Evolutionary conservation across 345 rosid genomes (phyloP).

Genomic region (Durio zibethinus): DNA sequence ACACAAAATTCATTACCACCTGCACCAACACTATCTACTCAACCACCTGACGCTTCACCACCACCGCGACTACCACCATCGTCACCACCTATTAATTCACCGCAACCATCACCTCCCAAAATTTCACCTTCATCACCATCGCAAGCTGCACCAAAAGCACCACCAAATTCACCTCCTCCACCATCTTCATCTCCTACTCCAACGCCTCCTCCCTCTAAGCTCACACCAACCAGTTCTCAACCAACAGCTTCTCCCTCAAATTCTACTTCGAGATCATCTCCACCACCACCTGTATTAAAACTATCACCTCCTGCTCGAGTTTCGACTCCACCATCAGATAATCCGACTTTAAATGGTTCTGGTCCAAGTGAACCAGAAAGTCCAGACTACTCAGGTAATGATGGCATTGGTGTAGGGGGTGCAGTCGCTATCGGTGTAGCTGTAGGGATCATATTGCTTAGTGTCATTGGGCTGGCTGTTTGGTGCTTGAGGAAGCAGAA

Average conservation of each 20-base stretch:
- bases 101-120: slow-evolving; percentile 24
- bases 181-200: slow-evolving; percentile 22
- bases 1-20: slow-evolving; percentile 20
- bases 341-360: slow-evolving; percentile 25
- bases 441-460: slow-evolving; percentile 49
- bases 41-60: slow-evolving; percentile 23
- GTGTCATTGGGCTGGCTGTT: slow-evolving; percentile 48
- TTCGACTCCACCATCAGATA: slow-evolving; percentile 25
- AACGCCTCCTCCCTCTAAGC: slow-evolving; percentile 34
- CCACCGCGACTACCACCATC: slow-evolving; percentile 21
- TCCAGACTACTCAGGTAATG: slow-evolving; percentile 25
- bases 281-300: slow-evolving; percentile 36
- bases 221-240: slow-evolving; percentile 29
- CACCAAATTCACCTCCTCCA: slow-evolving; percentile 30
- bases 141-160: slow-evolving; percentile 28
- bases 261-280: slow-evolving; percentile 31
- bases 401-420: slow-evolving; percentile 39
- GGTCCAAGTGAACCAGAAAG: slow-evolving; percentile 32
- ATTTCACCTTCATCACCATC: slow-evolving; percentile 22
- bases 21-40: slow-evolving; percentile 31
- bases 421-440: slow-evolving; percentile 50
- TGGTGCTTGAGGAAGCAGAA: slow-evolving; percentile 63
- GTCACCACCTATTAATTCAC: slow-evolving; percentile 23
- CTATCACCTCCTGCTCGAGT: slow-evolving; percentile 33
- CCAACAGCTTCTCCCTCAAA: slow-evolving; percentile 38